Evolutionary conservation across 2,329 filamentous ascomycete species (phyloP).

Genomic region (Trichothecium sympodiale): DNA sequence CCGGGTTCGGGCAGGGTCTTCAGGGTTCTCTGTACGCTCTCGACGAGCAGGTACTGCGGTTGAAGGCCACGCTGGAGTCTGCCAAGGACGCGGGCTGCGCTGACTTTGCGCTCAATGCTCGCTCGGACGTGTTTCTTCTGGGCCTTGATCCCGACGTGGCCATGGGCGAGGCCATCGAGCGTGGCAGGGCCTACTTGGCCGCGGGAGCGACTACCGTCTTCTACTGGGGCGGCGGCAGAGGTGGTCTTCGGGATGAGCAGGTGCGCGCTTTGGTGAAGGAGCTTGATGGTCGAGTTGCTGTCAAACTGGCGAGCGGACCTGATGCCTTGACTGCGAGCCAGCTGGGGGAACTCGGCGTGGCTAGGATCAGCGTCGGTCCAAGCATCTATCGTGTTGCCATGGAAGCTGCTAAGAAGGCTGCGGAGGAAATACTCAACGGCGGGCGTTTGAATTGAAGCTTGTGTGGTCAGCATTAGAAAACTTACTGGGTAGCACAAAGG

Average conservation of each 20-base stretch:
- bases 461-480: too few relatives aligned
- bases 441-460: too few relatives aligned
- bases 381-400: conserved; percentile 30
- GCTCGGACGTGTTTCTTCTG: conserved; percentile 40
- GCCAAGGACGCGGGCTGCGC: conserved; percentile 36
- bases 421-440: conserved; percentile 17
- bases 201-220: conserved; percentile 50
- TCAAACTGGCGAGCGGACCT: conserved; percentile 26
- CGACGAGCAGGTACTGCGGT: conserved; percentile 34
- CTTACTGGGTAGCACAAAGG: too few relatives aligned
- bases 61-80: conserved; percentile 28
- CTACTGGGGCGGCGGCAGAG: conserved; percentile 41
- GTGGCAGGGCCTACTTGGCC: conserved; percentile 44
- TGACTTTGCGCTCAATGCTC: conserved; percentile 46
- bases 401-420: conserved; percentile 22
- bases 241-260: conserved; percentile 32
- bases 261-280: conserved; percentile 33
- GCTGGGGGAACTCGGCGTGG: conserved; percentile 37
- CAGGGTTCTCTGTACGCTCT: conserved; percentile 21
- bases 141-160: conserved; percentile 18
- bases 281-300: conserved; percentile 37
- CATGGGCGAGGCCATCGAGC: conserved; percentile 35
- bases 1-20: conserved; percentile 21
- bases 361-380: conserved; percentile 44
- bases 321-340: conserved; percentile 30